Base-by-base conservation (phyloP, 495 filamentous ascomycete genomes). In the Tuber aestivum region DNA sequence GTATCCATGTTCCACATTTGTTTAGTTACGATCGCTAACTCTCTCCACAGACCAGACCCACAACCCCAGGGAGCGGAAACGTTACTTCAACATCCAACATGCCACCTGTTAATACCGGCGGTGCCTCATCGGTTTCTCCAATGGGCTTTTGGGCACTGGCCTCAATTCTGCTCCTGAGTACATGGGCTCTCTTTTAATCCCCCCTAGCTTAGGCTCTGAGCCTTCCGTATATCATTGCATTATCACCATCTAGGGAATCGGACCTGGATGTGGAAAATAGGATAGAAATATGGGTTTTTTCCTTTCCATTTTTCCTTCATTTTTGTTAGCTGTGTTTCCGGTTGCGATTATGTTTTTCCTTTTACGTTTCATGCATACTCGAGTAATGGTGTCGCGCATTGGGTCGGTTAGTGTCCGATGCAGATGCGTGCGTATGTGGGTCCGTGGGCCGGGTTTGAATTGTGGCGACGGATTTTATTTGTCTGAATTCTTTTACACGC, bases 61-160 rank as follows among this genome's bases (percentile, higher is more conserved):
- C 4, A 32, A 65, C 1, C 27, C 14, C 27, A 65, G 32, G 56
- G 27, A 27, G 27, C 56, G 18, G 38, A 38, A 74, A 73, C 68
- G 44, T 14, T 61, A 79, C 77, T 35, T 68, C 61, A 45, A 42
- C 18, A 32, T 16, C 48, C 37, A 37, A 50, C 32, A 16, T 10
- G 50, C 37, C 40, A 14, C 23, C 72, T n/a, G 40, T 61, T 50
- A 72, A 70, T 50, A 40, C 73, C 27, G 56, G 70, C 21, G 44
- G 70, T 37, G 44, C 50, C 61, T 61, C 69, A 9, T 72, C 40
- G 27, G 40, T 70, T 45, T 37, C 48, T 35, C 45, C 78, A 18
- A 20, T 41, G 27, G 76, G 70, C 40, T 37, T 79, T 21, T 42
- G 77, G 32, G 50, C 41, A 23, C 69, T 77, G 18, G 45, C 38